phyloP scores from a whole-genome alignment of 805 yeast genomes.

The Ogataea wickerhamii region DNA sequence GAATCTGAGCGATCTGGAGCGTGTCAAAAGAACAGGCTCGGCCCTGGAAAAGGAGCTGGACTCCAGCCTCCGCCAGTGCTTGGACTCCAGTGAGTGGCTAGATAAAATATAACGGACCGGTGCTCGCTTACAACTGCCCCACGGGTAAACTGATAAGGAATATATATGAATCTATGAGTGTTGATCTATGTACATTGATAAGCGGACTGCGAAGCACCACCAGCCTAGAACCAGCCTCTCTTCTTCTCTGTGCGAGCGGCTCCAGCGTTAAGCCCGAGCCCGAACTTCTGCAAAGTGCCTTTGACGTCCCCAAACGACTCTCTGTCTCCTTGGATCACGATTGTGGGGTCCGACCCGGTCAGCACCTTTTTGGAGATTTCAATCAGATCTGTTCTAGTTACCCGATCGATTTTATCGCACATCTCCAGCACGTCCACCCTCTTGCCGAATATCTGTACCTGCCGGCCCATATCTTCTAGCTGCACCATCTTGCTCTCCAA shows the following conservation, averaged over 20 bases:
- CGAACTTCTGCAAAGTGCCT: constrained; percentile 60
- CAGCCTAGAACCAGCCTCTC: constrained; percentile 20
- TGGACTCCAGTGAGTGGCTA: constrained; percentile 17
- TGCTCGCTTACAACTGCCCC: too few relatives aligned
- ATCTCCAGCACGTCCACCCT: constrained; percentile 75
- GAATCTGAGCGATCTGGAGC: constrained; percentile 12
- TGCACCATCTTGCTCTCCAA: constrained; percentile 91
- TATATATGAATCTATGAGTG: constrained; percentile 1
- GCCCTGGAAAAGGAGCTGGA: constrained; percentile 4
- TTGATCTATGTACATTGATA: not conserved
- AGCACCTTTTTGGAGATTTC: constrained; percentile 72
- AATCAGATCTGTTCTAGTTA: constrained; percentile 65
- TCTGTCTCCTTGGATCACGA: constrained; percentile 86
- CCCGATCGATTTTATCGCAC: constrained; percentile 68
- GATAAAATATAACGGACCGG: constrained; percentile 11
- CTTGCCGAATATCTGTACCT: constrained; percentile 78
- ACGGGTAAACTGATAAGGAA: not conserved
- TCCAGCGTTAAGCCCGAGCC: constrained; percentile 50
- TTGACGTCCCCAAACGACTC: constrained; percentile 83
- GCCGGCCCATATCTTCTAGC: constrained; percentile 93
- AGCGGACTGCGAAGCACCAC: not conserved
- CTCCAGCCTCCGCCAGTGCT: constrained; percentile 3
- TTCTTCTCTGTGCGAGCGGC: constrained; percentile 10
- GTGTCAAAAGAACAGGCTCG: constrained; percentile 2
- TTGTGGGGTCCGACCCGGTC: constrained; percentile 74